Evolutionary conservation across 2,329 filamentous ascomycete species (phyloP).

Genomic region (Cryphonectria radicalis): DNA sequence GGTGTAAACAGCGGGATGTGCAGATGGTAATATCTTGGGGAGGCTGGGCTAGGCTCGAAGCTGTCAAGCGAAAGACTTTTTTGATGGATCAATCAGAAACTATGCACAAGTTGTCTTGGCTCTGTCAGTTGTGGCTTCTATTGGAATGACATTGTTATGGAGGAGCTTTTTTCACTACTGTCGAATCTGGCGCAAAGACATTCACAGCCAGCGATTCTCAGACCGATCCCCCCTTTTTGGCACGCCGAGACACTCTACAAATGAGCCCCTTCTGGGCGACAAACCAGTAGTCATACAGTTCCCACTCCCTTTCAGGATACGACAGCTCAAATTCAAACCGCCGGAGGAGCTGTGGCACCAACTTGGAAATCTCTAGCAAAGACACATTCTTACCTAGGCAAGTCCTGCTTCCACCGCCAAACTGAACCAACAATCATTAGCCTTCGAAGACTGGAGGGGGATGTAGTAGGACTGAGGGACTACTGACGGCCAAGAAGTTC

Average conservation of each 20-base stretch:
- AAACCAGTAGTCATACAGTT: conserved; percentile 15
- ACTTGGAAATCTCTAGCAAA: conserved; percentile 48
- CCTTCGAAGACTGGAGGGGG: not conserved
- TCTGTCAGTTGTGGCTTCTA: too few relatives aligned
- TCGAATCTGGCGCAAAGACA: too few relatives aligned
- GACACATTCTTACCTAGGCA: conserved; percentile 51
- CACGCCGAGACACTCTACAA: conserved; percentile 8
- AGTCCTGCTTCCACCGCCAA: conserved; percentile 39
- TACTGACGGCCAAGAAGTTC: conserved; percentile 26
- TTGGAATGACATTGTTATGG: not conserved
- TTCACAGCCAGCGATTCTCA: not conserved
- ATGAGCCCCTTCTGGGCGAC: conserved; percentile 9
- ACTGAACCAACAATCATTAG: conserved; percentile 17
- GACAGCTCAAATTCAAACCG: conserved; percentile 41
- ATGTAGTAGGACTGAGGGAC: too few relatives aligned
- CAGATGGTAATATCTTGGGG: too few relatives aligned
- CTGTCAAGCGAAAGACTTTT: too few relatives aligned
- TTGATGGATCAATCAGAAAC: too few relatives aligned
- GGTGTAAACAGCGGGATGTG: not conserved
- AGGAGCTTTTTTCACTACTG: too few relatives aligned
- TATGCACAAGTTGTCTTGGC: too few relatives aligned
- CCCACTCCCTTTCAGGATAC: not conserved
- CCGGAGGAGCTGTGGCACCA: conserved; percentile 44
- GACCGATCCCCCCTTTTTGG: not conserved
- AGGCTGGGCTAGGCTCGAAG: too few relatives aligned